Base-by-base conservation (phyloP, 1,284 basidiomycete genomes). In the Apiotrichum brassicae region DNA sequence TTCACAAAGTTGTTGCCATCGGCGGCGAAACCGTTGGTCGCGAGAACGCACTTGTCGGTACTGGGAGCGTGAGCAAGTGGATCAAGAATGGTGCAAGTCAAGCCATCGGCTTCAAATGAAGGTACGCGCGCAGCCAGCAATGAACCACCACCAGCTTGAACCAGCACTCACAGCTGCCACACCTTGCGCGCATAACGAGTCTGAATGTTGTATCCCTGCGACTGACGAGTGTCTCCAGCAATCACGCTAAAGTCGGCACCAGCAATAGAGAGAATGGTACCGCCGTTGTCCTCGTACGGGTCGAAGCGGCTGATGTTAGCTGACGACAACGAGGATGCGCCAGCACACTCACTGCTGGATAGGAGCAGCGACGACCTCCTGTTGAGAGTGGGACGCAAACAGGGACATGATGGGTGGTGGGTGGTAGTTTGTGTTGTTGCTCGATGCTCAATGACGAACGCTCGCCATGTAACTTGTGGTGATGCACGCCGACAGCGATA, bases 1-100 rank as follows among this genome's bases (percentile, higher is more conserved):
- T 94, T 94, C 63, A 95, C 87, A 66, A 97, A 90, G 81, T 88
- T 88, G 68, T 91, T 92, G 26, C 89, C 90, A 71, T 97, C 92
- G 40, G 91, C 92, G 23, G 90, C 87, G 68, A 95, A 95, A 5
- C 92, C 92, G 64, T 93, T 94, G 32, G 93, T 89, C 26, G 92
- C 90, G 35, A 97, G 78, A 7, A 92, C 87, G 22, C 86, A 87
- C 65, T 85, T 87, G 74, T 92, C 87, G n/a, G 91, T 95, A 66
- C 89, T 92, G 43, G 18, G 14, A n/a, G n/a, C 3, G 43, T 43
- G 5, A 42, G 41, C 19, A 11, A 2, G 24, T 26, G 30, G 12
- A 22, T 14, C 2, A 16, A 6, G n/a, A 8, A 23, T n/a, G 9
- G 33, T n/a, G 33, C 33, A n/a, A n/a, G 6, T 8, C 12, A 35